Conservation (phyloP, 2,329 filamentous ascomycete species). For the Penicillium aurantiogriseum region DNA sequence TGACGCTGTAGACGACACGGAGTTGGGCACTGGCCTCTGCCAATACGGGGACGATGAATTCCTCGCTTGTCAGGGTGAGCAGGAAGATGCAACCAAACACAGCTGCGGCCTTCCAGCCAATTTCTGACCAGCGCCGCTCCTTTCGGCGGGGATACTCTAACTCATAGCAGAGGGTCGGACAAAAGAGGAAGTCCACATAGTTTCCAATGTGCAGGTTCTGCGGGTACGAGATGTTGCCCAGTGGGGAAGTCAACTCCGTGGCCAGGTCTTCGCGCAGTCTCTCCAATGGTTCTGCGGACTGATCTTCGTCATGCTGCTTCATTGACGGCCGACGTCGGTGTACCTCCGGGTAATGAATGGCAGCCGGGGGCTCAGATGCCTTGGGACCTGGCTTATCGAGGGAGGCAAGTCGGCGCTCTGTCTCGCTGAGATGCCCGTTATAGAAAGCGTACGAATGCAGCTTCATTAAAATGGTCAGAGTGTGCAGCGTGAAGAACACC, state of each 20-base stretch:
- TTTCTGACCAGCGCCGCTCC: constrained; percentile 72
- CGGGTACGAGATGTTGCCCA: constrained; percentile 87
- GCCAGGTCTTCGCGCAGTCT: constrained; percentile 83
- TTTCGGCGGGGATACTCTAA: constrained; percentile 85
- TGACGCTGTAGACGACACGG: constrained; percentile 46
- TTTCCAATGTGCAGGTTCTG: constrained; percentile 80
- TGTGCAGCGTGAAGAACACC: constrained; percentile 89
- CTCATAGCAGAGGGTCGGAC: constrained; percentile 96
- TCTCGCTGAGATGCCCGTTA: constrained; percentile 90
- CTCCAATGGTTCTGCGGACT: constrained; percentile 55
- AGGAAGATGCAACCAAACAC: constrained; percentile 97
- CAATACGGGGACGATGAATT: constrained; percentile 91
- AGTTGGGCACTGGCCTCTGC: constrained; percentile 65
- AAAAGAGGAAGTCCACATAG: constrained; percentile 82
- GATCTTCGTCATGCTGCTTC: constrained; percentile 27
- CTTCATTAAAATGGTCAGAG: constrained; percentile 93
- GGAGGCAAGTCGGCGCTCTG: constrained; percentile 72
- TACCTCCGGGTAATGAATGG: constrained; percentile 71
- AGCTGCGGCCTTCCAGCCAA: constrained; percentile 81
- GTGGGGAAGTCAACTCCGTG: constrained; percentile 83
- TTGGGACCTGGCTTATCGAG: constrained; percentile 73
- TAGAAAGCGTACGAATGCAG: constrained; percentile 99
- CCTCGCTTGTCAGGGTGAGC: constrained; percentile 84
- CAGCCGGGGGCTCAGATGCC: constrained; percentile 59
- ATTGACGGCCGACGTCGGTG: constrained; percentile 32